Evolutionary conservation across 805 yeast species (phyloP), one percentile per base, ranked within the genome.

Genomic region (Priceomyces carsonii): DNA sequence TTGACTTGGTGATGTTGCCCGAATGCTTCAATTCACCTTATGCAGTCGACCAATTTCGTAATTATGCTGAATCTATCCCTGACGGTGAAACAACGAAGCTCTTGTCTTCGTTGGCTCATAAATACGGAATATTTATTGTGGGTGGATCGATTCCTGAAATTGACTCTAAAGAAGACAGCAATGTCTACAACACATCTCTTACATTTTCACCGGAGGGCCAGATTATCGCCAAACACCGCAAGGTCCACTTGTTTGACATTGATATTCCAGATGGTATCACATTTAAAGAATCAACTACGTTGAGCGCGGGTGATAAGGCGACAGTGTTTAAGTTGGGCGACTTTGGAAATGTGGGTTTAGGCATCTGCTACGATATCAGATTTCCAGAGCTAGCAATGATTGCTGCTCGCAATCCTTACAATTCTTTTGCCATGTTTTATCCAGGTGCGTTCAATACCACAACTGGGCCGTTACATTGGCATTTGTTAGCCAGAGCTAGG

Each of bases 1-100:
- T 82, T 26, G 85, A 90, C 50, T 67, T 91, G 26, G 76, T 93
- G 8, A 87, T 93, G 45, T 67, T 93, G 20, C 99, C 99, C 6
- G 98, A 93, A 64, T 89, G 96, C 65, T 91, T 90, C 76, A 93
- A 91, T 59, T 86, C 96, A 1, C 98, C 98, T 3, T 93, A 93
- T 55, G 79, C 95, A 0, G 95, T 88, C 18, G 77, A 77, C 39
- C 83, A 90, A 43, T 93, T 93, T 61, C 77, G 85, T 5, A 80
- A 86, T 40, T 91, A 93, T 56, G 90, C 96, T 3, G 99, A 93
- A 59, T 48, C 59, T n/a, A 85, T 93, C 27, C 95, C 95, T 5
- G 57, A 66, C 1, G 95, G 95, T 5, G 81, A 79, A 40, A 72
- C 80, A 4, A 80, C 91, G 3, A 46, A 59, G 34, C 74, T 85